These are phyloP conservation scores for Trichocomaceae sp. DNA, from an alignment of 2,329 filamentous ascomycete species.

Conservation along the genomic window DNA sequence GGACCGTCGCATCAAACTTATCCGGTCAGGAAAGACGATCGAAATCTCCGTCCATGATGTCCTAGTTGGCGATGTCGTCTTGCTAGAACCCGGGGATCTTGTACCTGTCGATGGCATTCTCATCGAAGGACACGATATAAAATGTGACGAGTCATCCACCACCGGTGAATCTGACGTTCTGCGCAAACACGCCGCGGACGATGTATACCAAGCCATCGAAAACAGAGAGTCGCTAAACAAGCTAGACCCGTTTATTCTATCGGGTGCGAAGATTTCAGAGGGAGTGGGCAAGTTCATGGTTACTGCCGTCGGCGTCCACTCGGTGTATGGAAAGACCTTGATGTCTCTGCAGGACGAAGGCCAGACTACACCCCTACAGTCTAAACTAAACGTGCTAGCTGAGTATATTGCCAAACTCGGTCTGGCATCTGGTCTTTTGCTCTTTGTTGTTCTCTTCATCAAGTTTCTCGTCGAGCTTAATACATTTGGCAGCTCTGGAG, in stretches of 20 bases:
- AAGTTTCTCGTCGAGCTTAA: slow-evolving; percentile 63
- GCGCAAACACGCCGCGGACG: slow-evolving; percentile 58
- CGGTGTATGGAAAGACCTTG: slow-evolving; percentile 69
- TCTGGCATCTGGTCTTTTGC: slow-evolving; percentile 62
- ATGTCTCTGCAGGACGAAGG: slow-evolving; percentile 71
- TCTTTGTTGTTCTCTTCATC: slow-evolving; percentile 75
- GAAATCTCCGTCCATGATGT: slow-evolving; percentile 66
- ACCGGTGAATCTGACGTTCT: slow-evolving; percentile 70
- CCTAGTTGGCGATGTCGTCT: slow-evolving; percentile 66
- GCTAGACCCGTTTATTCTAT: slow-evolving; percentile 73
- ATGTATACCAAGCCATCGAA: slow-evolving; percentile 59
- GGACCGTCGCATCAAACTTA: slow-evolving; percentile 64
- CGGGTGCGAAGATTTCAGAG: slow-evolving; percentile 69
- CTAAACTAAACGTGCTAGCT: slow-evolving; percentile 68
- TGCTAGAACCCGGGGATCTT: slow-evolving; percentile 66
- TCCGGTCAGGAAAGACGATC: slow-evolving; percentile 65
- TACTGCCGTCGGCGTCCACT: slow-evolving; percentile 66
- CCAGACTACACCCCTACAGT: slow-evolving; percentile 71
- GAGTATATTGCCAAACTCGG: slow-evolving; percentile 74
- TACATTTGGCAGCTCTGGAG: slow-evolving; percentile 40
- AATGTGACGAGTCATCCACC: slow-evolving; percentile 67
- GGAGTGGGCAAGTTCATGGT: slow-evolving; percentile 71
- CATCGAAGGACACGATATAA: slow-evolving; percentile 59
- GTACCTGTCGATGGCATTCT: slow-evolving; percentile 67
- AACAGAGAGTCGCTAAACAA: slow-evolving; percentile 55